Conservation (phyloP, 2,329 filamentous ascomycete genomes). For the Zasmidium angulare region DNA sequence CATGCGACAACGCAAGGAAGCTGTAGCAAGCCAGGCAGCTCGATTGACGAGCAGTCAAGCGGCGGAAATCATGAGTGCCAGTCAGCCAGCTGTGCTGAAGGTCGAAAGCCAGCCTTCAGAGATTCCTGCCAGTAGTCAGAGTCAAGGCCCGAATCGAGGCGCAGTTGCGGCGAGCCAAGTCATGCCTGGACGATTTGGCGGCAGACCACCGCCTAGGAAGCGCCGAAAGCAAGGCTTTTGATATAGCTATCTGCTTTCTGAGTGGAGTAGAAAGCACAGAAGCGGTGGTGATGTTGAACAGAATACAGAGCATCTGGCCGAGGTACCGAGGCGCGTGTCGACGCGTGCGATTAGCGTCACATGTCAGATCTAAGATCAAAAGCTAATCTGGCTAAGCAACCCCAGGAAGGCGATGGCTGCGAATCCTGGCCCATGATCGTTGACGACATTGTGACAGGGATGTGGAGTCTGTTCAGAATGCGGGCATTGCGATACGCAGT, state of each 20-base stretch:
- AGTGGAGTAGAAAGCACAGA: neutral
- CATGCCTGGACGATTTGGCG: conserved; percentile 32
- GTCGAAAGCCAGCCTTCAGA: conserved; percentile 13
- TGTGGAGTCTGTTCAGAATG: conserved; percentile 6
- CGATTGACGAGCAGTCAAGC: conserved; percentile 32
- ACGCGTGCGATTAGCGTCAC: conserved; percentile 3
- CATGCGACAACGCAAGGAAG: conserved; percentile 43
- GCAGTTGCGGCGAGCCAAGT: conserved; percentile 33
- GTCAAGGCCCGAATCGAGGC: conserved; percentile 10
- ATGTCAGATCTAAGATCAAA: conserved; percentile 5
- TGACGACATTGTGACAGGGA: conserved; percentile 23
- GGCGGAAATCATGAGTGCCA: conserved; percentile 30
- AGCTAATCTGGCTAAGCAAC: conserved; percentile 15
- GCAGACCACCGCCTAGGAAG: conserved; percentile 43
- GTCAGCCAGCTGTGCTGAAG: conserved; percentile 22
- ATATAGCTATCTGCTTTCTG: too few species aligned
- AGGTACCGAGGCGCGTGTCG: conserved; percentile 8
- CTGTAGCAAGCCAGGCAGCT: conserved; percentile 25
- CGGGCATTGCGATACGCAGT: neutral
- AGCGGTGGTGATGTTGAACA: neutral
- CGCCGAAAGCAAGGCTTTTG: conserved; percentile 42
- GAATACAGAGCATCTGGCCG: neutral
- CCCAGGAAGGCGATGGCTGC: conserved; percentile 2
- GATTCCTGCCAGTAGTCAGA: conserved; percentile 25
- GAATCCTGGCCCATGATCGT: conserved; percentile 9